Evolutionary conservation across 208 protist species (phyloP).

Genomic region (Leishmania mexicana): DNA sequence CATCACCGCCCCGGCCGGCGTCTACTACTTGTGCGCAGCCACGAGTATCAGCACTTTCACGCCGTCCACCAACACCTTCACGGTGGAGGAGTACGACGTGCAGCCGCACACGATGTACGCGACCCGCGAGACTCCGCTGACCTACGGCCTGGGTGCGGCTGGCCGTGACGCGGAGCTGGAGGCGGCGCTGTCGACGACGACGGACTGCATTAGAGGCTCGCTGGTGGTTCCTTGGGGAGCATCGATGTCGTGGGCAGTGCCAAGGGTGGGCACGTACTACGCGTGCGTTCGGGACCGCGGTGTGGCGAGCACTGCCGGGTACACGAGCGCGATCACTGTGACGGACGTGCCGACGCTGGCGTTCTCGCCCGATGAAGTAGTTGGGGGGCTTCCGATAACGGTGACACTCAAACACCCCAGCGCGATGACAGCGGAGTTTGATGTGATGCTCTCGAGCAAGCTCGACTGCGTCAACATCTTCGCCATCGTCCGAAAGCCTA

Average conservation of each 20-base stretch:
- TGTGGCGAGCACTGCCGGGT: neutral
- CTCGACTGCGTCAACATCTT: neutral
- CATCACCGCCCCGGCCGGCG: neutral
- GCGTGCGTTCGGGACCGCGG: constrained; percentile 36
- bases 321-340: constrained; percentile 33
- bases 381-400: neutral
- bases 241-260: constrained; percentile 12
- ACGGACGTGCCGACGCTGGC: constrained; percentile 27
- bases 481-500: neutral
- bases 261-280: constrained; percentile 41
- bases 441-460: neutral
- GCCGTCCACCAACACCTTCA: constrained; percentile 2
- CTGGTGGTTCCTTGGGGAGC: neutral
- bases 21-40: constrained; percentile 3
- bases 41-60: neutral
- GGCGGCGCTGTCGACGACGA: constrained; percentile 1
- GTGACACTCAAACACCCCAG: neutral
- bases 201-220: neutral
- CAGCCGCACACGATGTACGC: constrained; percentile 14
- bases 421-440: neutral
- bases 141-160: neutral
- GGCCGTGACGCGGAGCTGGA: neutral
- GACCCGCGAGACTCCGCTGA: neutral
- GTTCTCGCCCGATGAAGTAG: constrained; percentile 6
- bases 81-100: constrained; percentile 18